Evolutionary conservation across 305 asterid species (phyloP).

Genomic region (Ilex paraguariensis): DNA sequence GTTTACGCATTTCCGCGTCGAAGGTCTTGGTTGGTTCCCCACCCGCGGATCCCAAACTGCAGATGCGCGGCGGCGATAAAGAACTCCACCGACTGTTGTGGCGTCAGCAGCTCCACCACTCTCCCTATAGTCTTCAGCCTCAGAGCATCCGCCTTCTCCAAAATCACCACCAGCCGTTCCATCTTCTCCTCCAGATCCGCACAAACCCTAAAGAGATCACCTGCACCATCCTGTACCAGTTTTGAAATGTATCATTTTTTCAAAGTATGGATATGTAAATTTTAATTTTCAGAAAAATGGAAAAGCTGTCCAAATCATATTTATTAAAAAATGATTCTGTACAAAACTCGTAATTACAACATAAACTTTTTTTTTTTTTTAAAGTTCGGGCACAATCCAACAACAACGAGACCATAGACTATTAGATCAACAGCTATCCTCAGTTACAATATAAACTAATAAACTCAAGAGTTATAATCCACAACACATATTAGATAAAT

Average conservation of each 20-base stretch:
- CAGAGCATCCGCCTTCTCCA: slow-evolving; percentile 57
- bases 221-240: slow-evolving; percentile 40
- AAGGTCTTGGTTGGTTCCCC: slow-evolving; percentile 55
- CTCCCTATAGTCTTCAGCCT: slow-evolving; percentile 48
- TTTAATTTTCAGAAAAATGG: neutral
- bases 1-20: slow-evolving; percentile 17
- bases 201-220: slow-evolving; percentile 29
- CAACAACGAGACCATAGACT: neutral
- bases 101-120: slow-evolving; percentile 58
- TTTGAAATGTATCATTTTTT: neutral
- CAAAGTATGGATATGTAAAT: neutral
- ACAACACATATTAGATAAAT: no score
- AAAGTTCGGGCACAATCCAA: neutral
- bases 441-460: no score
- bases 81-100: slow-evolving; percentile 69
- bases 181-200: slow-evolving; percentile 26
- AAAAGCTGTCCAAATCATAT: no score
- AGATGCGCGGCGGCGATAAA: slow-evolving; percentile 62
- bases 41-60: slow-evolving; percentile 52
- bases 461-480: no score
- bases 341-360: no score
- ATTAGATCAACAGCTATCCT: no score
- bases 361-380: no score
- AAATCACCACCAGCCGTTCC: slow-evolving; percentile 36
- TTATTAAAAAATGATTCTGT: no score